Conservation (phyloP, 2,329 filamentous ascomycete genomes). For the Podosphaera aphanis region DNA sequence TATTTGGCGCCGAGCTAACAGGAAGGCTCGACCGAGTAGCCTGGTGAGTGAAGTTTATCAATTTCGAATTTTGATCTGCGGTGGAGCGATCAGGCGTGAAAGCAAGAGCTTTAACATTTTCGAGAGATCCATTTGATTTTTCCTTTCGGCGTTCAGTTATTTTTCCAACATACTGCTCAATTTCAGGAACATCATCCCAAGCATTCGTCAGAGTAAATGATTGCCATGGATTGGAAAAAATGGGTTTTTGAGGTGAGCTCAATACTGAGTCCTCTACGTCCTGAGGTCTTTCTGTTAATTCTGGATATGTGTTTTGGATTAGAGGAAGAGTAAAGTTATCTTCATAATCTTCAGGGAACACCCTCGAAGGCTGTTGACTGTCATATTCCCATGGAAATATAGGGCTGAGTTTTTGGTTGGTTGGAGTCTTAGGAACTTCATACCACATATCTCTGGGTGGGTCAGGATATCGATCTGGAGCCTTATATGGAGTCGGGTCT, state of each 20-base stretch:
- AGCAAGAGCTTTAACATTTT: slow-evolving; percentile 15
- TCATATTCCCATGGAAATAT: slow-evolving; percentile 83
- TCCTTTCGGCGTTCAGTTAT: slow-evolving; percentile 38
- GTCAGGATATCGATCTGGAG: slow-evolving; percentile 56
- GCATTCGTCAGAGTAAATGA: slow-evolving; percentile 58
- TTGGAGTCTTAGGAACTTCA: slow-evolving; percentile 43
- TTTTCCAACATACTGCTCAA: slow-evolving; percentile 64
- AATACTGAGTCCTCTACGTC: background rate
- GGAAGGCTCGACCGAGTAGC: slow-evolving; percentile 68
- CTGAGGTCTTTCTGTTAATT: background rate
- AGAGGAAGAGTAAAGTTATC: background rate
- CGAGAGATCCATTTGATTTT: slow-evolving; percentile 5
- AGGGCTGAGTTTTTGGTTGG: slow-evolving; percentile 33
- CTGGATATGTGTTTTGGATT: background rate
- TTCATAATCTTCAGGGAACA: slow-evolving; percentile 35
- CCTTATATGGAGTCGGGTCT: slow-evolving; percentile 49
- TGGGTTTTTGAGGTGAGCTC: slow-evolving; percentile 13
- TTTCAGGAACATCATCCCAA: slow-evolving; percentile 81
- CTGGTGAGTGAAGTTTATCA: slow-evolving; percentile 74
- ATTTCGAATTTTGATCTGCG: slow-evolving; percentile 29
- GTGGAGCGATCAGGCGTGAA: slow-evolving; percentile 12
- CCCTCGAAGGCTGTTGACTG: slow-evolving; percentile 36
- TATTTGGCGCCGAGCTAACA: slow-evolving; percentile 67
- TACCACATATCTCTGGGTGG: slow-evolving; percentile 80
- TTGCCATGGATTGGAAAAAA: slow-evolving; percentile 40